phyloP scores from a whole-genome alignment of 2,329 filamentous ascomycete genomes.

The Berkeleyomyces rouxiae region DNA sequence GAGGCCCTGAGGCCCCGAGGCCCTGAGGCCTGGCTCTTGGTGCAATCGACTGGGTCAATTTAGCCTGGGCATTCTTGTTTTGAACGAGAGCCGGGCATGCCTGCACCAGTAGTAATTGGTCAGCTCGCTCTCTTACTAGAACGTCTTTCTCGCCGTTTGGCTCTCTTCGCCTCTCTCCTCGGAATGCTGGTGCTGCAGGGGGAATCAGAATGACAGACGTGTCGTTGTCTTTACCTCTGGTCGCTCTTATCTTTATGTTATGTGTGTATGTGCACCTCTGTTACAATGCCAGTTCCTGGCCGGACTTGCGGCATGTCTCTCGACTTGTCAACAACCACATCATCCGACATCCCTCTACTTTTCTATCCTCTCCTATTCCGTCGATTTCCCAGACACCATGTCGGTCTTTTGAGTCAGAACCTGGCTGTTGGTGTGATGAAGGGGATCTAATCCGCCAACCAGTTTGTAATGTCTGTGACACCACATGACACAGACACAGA shows the following conservation, averaged over 20 bases:
- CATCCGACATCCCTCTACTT: not conserved
- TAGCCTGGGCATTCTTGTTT: no score
- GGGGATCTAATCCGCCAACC: not conserved
- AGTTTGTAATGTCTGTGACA: conserved; percentile 1
- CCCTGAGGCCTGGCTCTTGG: no score
- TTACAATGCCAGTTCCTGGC: no score
- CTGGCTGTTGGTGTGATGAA: not conserved
- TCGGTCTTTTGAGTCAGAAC: not conserved
- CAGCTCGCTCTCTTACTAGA: not conserved
- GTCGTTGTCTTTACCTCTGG: not conserved
- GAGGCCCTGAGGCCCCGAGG: no score
- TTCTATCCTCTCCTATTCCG: not conserved
- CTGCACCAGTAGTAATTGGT: no score
- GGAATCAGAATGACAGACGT: not conserved
- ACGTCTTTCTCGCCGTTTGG: not conserved
- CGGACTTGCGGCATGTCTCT: no score
- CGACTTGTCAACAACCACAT: no score
- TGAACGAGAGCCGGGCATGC: no score
- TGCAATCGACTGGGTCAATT: no score
- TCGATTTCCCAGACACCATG: not conserved
- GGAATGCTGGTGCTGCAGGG: not conserved
- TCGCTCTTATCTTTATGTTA: not conserved
- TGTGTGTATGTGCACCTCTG: not conserved
- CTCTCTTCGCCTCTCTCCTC: not conserved
- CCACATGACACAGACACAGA: not conserved